These are phyloP conservation scores for Pulveroboletus ravenelii DNA, from an alignment of 768 basidiomycete species.

Conservation along the genomic window DNA sequence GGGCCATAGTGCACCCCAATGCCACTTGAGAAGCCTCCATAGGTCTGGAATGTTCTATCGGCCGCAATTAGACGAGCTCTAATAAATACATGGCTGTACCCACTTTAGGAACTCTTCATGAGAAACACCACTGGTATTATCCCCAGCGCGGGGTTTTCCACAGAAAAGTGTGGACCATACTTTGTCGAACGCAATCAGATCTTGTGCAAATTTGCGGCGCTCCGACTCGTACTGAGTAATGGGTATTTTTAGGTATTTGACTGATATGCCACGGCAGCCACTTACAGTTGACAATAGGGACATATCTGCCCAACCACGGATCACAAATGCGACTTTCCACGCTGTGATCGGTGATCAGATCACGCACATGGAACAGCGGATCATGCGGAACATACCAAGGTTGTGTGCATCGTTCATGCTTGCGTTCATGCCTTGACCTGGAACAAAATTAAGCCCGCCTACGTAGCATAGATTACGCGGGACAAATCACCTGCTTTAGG, in stretches of 20 bases:
- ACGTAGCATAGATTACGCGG: not conserved
- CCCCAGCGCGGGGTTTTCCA: conserved; percentile 42
- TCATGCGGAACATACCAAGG: conserved; percentile 31
- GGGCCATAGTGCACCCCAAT: conserved; percentile 47
- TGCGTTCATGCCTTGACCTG: conserved; percentile 52
- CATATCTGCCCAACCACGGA: conserved; percentile 43
- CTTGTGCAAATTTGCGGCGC: conserved; percentile 49
- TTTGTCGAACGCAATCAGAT: conserved; percentile 52
- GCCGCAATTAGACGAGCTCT: not conserved
- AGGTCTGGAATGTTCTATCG: conserved; percentile 40
- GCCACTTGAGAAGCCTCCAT: conserved; percentile 44
- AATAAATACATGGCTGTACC: conserved; percentile 3
- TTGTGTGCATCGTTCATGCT: conserved; percentile 54
- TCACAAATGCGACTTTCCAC: conserved; percentile 52
- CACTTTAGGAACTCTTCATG: conserved; percentile 45
- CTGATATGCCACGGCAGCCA: not conserved
- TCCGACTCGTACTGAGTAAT: conserved; percentile 46
- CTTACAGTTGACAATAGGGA: conserved; percentile 44
- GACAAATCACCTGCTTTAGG: conserved; percentile 36
- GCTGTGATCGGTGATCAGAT: conserved; percentile 22
- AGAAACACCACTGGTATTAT: conserved; percentile 34
- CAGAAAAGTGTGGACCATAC: conserved; percentile 49
- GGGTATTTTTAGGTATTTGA: not conserved
- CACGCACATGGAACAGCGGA: not conserved
- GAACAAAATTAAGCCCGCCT: conserved; percentile 16